Percentiles rank a stretch among this genome's conserved stretches.
Evolutionary conservation across 495 filamentous ascomycete genomes (phyloP).

Genomic region (Aspergillus heteromorphus): DNA sequence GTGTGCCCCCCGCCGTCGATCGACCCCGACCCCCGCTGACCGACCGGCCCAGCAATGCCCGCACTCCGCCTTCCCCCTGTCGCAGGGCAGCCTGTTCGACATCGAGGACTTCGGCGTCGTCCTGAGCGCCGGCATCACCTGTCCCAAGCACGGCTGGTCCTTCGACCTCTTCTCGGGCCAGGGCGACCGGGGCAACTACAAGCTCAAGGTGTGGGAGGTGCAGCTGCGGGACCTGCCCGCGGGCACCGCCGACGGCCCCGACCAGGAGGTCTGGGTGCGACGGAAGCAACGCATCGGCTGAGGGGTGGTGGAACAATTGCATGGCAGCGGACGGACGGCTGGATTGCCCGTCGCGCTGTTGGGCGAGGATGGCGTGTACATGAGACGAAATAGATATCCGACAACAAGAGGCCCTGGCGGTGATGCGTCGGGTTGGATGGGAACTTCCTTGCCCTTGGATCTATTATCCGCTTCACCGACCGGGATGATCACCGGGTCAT

Average conservation of each 20-base stretch:
- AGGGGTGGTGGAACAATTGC: too few relatives aligned
- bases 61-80: slow-evolving; percentile 53
- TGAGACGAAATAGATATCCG: too few relatives aligned
- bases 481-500: too few relatives aligned
- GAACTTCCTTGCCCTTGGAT: too few relatives aligned
- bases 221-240: slow-evolving; percentile 38
- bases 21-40: slow-evolving; percentile 4
- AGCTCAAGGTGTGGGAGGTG: slow-evolving; percentile 54
- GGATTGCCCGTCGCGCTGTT: too few relatives aligned
- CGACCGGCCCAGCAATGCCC: slow-evolving; percentile 48
- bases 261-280: slow-evolving; percentile 54
- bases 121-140: slow-evolving; percentile 47
- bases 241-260: slow-evolving; percentile 10
- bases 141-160: slow-evolving; percentile 58
- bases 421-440: too few relatives aligned
- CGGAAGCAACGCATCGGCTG: slow-evolving; percentile 36
- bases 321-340: too few relatives aligned
- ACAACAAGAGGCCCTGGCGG: too few relatives aligned
- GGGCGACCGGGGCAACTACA: slow-evolving; percentile 53
- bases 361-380: too few relatives aligned
- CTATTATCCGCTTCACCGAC: too few relatives aligned
- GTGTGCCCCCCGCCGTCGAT: slow-evolving; percentile 21
- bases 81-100: slow-evolving; percentile 51
- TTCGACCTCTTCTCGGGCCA: slow-evolving; percentile 54
- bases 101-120: slow-evolving; percentile 57